Conservation (phyloP, 805 yeast genomes). For the Kuraishia molischiana region DNA sequence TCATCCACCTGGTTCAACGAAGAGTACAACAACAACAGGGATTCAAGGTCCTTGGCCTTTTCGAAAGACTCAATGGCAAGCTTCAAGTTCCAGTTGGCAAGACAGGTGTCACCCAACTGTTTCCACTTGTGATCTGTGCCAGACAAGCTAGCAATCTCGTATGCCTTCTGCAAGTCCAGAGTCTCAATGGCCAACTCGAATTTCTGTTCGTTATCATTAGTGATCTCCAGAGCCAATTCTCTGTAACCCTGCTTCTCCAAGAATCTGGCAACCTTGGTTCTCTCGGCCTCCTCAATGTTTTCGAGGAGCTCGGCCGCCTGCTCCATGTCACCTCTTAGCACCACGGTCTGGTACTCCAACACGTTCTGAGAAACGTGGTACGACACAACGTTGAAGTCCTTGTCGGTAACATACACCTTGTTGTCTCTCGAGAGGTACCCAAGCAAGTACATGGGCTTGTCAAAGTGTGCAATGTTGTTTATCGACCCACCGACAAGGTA, state of each 20-base stretch:
- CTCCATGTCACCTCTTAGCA: slow-evolving; percentile 88
- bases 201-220: slow-evolving; percentile 84
- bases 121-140: slow-evolving; percentile 74
- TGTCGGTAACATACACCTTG: slow-evolving; percentile 84
- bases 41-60: slow-evolving; percentile 72
- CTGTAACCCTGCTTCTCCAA: slow-evolving; percentile 86
- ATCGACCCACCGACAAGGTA: slow-evolving; percentile 92
- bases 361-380: slow-evolving; percentile 79
- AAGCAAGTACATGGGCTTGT: slow-evolving; percentile 73
- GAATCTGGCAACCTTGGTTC: slow-evolving; percentile 79
- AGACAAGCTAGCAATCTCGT: slow-evolving; percentile 47
- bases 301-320: slow-evolving; percentile 62
- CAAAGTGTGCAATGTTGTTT: slow-evolving; percentile 88
- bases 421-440: slow-evolving; percentile 91
- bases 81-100: slow-evolving; percentile 67
- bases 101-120: slow-evolving; percentile 79
- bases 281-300: slow-evolving; percentile 53
- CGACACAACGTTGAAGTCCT: slow-evolving; percentile 73
- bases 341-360: slow-evolving; percentile 91
- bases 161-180: slow-evolving; percentile 64
- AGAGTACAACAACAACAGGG: slow-evolving; percentile 73
- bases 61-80: slow-evolving; percentile 75
- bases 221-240: slow-evolving; percentile 72
- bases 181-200: slow-evolving; percentile 82
- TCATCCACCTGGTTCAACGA: slow-evolving; percentile 64